Evolutionary conservation across 805 yeast genomes (phyloP), one percentile per base, ranked within the genome.

Genomic region (Brettanomyces sp.): DNA sequence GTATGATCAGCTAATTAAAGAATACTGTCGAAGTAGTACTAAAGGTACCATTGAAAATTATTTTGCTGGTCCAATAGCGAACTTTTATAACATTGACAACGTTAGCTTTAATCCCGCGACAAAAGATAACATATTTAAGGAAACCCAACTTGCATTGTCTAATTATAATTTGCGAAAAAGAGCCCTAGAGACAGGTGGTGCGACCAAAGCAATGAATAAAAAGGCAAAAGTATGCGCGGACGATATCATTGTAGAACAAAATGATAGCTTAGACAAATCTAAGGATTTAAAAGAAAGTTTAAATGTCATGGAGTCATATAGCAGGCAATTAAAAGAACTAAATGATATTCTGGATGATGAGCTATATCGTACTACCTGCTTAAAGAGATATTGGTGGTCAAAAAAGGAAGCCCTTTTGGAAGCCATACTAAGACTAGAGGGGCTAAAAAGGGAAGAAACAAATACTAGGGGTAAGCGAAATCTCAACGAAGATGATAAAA

Each of bases 381-480:
- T 49, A 4, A 52, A 49, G 39, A 47, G 62, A 18, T 53, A 43
- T 23, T 44, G 41, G 34, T 60, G 65, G 65, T 42, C 59, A 36
- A 62, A 60, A 21, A 39, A 39, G 22, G 42, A 39, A 34, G 8
- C 34, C n/a, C 18, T 25, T 14, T 7, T 18, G 7, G 40, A 35
- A 5, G 37, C 37, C 6, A 35, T 35, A n/a, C 11, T 35, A 6
- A 35, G 12, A 18, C 6, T n/a, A n/a, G 37, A 35, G 6, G 13
- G 6, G 6, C 5, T 35, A n/a, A 35, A 18, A 6, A 35, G n/a
- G n/a, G 37, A 35, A 35, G 37, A 28, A 28, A 28, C 37, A n/a
- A 13, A n/a, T n/a, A n/a, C n/a, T n/a, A 35, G 32, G 32, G 9
- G 32, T 6, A 28, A 28, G 9, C 5, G 32, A 28, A 28, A 28